phyloP scores from a whole-genome alignment of 192 early-diverging fungal genomes.

The Gonapodya sp. region DNA sequence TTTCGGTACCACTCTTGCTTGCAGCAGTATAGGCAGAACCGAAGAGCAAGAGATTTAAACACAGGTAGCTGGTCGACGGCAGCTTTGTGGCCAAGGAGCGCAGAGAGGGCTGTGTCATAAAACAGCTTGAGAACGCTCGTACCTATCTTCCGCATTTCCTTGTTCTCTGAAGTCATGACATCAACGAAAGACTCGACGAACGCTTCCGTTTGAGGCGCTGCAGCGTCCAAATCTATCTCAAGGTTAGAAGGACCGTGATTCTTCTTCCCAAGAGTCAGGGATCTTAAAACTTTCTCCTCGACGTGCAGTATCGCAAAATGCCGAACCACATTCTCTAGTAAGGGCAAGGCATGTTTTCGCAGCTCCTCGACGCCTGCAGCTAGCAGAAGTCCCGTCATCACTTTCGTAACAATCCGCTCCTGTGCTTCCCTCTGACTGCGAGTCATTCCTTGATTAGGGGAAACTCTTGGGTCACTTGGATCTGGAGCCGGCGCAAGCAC shows the following conservation, averaged over 20 bases:
- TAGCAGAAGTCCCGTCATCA: conserved; percentile 54
- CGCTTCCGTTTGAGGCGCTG: conserved; percentile 33
- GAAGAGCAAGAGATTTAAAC: conserved; percentile 68
- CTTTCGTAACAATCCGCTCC: conserved; percentile 51
- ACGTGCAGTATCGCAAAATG: conserved; percentile 70
- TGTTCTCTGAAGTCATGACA: conserved; percentile 60
- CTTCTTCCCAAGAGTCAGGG: conserved; percentile 39
- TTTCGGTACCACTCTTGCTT: conserved; percentile 77
- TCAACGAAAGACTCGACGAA: conserved; percentile 73
- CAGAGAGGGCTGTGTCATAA: conserved; percentile 37
- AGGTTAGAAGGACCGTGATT: conserved; percentile 10
- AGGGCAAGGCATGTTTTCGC: background rate
- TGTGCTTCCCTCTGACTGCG: conserved; percentile 39
- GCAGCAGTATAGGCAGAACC: conserved; percentile 88
- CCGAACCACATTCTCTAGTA: conserved; percentile 31
- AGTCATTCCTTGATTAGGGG: background rate
- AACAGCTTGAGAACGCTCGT: conserved; percentile 55
- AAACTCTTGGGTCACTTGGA: conserved; percentile 19
- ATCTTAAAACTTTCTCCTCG: conserved; percentile 30
- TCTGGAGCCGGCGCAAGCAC: conserved; percentile 27
- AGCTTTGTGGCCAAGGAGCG: background rate
- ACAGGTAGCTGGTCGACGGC: conserved; percentile 51
- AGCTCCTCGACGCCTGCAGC: conserved; percentile 44
- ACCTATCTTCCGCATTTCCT: conserved; percentile 47
- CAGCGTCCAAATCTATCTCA: conserved; percentile 25